Conservation (phyloP, 306 rosid species). For the Quercus agrifolia region DNA sequence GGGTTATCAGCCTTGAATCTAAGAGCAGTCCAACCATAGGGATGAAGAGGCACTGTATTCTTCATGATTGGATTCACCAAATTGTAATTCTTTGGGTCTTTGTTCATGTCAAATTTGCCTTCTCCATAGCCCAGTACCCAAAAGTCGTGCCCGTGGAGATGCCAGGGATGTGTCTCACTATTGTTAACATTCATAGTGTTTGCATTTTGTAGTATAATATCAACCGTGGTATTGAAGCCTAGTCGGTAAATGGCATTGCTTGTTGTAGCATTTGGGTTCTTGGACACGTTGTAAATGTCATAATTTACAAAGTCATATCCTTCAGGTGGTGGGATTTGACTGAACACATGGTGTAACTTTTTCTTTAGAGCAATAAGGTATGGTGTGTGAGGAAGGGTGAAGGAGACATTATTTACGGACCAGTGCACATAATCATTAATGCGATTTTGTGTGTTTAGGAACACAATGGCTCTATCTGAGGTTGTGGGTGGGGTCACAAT, state of each 20-base stretch:
- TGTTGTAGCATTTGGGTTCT: conserved; percentile 50
- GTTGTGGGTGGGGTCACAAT: conserved; percentile 48
- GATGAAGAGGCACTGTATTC: conserved; percentile 78
- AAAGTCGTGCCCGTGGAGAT: conserved; percentile 57
- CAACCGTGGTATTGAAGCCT: conserved; percentile 44
- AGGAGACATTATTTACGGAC: conserved; percentile 78
- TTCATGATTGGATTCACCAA: conserved; percentile 77
- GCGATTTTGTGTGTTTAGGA: conserved; percentile 74
- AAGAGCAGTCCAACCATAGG: conserved; percentile 79
- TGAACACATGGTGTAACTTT: conserved; percentile 38
- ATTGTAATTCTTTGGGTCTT: conserved; percentile 54
- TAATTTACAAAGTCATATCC: conserved; percentile 49
- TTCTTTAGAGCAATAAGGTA: conserved; percentile 64
- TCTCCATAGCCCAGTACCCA: conserved; percentile 53
- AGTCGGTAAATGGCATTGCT: conserved; percentile 44
- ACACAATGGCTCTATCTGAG: conserved; percentile 65
- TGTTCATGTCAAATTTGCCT: conserved; percentile 41
- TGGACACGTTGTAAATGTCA: conserved; percentile 30
- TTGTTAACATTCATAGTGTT: conserved; percentile 29
- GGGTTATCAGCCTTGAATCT: conserved; percentile 78
- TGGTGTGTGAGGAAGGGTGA: conserved; percentile 66
- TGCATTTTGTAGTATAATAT: conserved; percentile 51
- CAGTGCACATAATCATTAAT: conserved; percentile 33
- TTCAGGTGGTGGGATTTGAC: conserved; percentile 55
- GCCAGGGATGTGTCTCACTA: conserved; percentile 65